These are phyloP conservation scores for Microdochium trichocladiopsis DNA, from an alignment of 2,329 filamentous ascomycete genomes.

Conservation along the genomic window DNA sequence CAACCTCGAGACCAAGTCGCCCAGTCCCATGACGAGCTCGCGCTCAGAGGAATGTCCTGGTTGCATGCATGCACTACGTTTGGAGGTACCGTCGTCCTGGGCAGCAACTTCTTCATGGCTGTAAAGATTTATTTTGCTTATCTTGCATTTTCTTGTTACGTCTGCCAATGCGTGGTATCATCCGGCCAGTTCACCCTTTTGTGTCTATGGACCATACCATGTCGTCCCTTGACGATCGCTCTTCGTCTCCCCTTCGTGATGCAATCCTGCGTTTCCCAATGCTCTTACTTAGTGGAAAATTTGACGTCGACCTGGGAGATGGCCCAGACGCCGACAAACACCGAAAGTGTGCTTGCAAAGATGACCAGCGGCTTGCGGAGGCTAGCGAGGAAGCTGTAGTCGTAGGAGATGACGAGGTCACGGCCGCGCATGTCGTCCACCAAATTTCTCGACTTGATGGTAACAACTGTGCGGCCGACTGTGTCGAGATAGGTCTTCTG, in stretches of 20 bases:
- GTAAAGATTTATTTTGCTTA: too few species aligned
- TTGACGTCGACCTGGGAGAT: slow-evolving; percentile 75
- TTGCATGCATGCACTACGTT: too few species aligned
- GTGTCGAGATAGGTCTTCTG: slow-evolving; percentile 94
- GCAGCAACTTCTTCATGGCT: too few species aligned
- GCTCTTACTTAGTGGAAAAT: slow-evolving; percentile 48
- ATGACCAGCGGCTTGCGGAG: slow-evolving; percentile 84
- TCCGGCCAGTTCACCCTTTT: background rate
- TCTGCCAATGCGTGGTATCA: background rate
- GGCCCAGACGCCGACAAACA: slow-evolving; percentile 70
- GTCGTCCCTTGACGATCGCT: background rate
- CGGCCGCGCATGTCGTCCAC: slow-evolving; percentile 86
- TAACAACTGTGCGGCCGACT: slow-evolving; percentile 74
- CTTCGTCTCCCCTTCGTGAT: background rate
- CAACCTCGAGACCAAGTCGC: too few species aligned
- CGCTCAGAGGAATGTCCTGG: too few species aligned
- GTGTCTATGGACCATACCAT: background rate
- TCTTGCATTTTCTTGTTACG: too few species aligned
- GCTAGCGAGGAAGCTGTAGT: slow-evolving; percentile 66
- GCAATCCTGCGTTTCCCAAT: background rate
- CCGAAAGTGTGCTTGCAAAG: slow-evolving; percentile 62
- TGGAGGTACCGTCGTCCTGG: too few species aligned
- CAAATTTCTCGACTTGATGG: slow-evolving; percentile 74
- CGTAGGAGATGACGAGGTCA: slow-evolving; percentile 80
- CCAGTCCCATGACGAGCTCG: too few species aligned